Percentiles rank a stretch among this genome's conserved stretches.
Conservation (phyloP, 2,329 filamentous ascomycete genomes). For the Penicillium paneum region DNA sequence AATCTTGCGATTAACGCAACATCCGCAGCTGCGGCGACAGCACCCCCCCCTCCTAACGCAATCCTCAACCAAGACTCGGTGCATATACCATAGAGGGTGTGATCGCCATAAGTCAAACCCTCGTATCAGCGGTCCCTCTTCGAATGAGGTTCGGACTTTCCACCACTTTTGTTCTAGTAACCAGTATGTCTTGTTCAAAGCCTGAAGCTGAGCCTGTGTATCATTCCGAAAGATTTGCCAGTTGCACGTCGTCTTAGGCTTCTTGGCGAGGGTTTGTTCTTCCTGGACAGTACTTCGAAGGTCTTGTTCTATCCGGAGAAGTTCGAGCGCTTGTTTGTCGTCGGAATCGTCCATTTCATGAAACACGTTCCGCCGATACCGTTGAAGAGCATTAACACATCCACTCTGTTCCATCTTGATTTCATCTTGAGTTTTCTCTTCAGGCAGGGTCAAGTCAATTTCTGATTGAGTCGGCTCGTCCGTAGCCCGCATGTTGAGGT, state of each 20-base stretch:
- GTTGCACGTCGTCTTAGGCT: background rate
- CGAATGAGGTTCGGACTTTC: background rate
- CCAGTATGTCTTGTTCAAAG: background rate
- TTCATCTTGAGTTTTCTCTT: background rate
- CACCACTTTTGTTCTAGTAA: background rate
- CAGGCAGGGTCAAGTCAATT: background rate
- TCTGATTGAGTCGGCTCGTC: background rate
- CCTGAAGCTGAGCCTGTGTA: background rate
- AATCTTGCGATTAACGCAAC: background rate
- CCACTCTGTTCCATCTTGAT: background rate
- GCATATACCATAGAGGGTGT: conserved; percentile 11
- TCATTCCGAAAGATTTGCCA: background rate
- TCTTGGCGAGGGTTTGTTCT: background rate
- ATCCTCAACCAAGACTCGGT: conserved; percentile 2
- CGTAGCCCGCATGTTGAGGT: background rate
- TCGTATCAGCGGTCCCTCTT: background rate
- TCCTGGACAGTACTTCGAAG: background rate
- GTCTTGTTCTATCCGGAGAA: background rate
- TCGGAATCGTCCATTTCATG: too few species aligned
- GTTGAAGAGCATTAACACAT: background rate
- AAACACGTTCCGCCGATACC: background rate
- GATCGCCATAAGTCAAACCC: conserved; percentile 10
- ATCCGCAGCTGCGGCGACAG: conserved; percentile 2
- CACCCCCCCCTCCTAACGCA: background rate
- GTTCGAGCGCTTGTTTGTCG: background rate